Evolutionary conservation across 495 filamentous ascomycete genomes (phyloP).

Genomic region (Tuber indicum): DNA sequence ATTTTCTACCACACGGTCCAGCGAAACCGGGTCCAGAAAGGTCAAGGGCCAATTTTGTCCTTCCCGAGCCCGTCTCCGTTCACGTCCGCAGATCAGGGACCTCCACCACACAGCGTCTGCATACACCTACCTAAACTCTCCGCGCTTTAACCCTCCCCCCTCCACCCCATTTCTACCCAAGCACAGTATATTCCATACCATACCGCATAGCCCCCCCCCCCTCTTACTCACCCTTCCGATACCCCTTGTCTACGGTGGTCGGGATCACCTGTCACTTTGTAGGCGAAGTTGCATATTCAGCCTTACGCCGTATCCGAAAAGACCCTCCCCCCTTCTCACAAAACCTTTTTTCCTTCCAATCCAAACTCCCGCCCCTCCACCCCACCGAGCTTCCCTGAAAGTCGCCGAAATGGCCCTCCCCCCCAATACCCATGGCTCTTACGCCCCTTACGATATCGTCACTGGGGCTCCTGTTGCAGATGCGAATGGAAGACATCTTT

Average conservation of each 20-base stretch:
- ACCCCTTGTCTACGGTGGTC: not conserved
- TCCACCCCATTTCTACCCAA: not conserved
- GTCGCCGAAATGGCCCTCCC: constrained; percentile 34
- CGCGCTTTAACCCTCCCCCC: not conserved
- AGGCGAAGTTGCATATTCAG: not conserved
- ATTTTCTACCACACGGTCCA: not conserved
- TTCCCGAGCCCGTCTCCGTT: not conserved
- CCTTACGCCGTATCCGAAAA: not conserved
- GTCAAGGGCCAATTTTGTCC: not conserved
- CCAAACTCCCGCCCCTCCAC: not conserved
- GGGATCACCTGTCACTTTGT: not conserved
- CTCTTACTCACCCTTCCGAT: not conserved
- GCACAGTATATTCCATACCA: not conserved
- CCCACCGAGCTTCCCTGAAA: constrained; percentile 2
- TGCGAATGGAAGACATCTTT: constrained; percentile 10
- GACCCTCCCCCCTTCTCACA: not conserved
- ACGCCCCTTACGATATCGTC: constrained; percentile 10
- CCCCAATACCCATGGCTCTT: constrained; percentile 23
- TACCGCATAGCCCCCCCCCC: not conserved
- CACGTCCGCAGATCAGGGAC: not conserved
- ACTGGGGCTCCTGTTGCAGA: constrained; percentile 7
- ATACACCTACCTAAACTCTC: not conserved
- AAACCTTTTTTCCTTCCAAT: not conserved
- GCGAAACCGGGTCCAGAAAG: not conserved
- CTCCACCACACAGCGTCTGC: not conserved